These are phyloP conservation scores for Microstegium vimineum DNA, from an alignment of 176 grass and related monocot species.

Conservation along the genomic window DNA sequence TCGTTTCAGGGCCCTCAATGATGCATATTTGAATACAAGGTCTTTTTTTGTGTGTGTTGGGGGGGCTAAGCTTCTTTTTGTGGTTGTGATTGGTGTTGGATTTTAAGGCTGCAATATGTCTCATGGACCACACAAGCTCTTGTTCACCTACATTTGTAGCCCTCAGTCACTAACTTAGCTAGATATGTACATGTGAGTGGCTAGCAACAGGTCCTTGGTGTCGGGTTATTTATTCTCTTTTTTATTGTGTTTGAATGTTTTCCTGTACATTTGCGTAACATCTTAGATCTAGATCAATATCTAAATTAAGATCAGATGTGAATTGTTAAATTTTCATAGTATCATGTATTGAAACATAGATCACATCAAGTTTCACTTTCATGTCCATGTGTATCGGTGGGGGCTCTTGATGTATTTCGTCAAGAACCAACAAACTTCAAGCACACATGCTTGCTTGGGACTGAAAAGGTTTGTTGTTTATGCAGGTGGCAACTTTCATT, in stretches of 20 bases:
- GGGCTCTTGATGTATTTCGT: neutral
- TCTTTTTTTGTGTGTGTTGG: no score
- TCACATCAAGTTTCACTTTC: neutral
- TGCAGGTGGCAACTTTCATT: slow-evolving; percentile 98
- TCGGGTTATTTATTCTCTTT: neutral
- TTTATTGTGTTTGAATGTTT: neutral
- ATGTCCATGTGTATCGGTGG: neutral
- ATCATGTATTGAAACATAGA: neutral
- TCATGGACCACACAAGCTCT: neutral
- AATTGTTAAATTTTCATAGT: neutral
- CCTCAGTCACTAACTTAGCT: neutral
- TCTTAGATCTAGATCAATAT: neutral
- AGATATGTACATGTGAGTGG: slow-evolving; percentile 29
- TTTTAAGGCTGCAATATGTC: neutral
- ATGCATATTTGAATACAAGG: no score
- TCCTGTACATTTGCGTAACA: neutral
- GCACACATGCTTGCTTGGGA: neutral
- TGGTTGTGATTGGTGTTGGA: neutral
- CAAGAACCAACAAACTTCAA: neutral
- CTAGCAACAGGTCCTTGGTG: neutral
- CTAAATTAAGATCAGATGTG: neutral
- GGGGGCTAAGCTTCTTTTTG: no score
- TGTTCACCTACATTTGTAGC: neutral
- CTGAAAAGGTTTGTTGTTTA: neutral
- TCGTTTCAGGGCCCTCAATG: no score